Percentiles rank a stretch among this genome's conserved stretches.
Evolutionary conservation across 441 rosid species (phyloP).

Genomic region (Jatropha multifida): DNA sequence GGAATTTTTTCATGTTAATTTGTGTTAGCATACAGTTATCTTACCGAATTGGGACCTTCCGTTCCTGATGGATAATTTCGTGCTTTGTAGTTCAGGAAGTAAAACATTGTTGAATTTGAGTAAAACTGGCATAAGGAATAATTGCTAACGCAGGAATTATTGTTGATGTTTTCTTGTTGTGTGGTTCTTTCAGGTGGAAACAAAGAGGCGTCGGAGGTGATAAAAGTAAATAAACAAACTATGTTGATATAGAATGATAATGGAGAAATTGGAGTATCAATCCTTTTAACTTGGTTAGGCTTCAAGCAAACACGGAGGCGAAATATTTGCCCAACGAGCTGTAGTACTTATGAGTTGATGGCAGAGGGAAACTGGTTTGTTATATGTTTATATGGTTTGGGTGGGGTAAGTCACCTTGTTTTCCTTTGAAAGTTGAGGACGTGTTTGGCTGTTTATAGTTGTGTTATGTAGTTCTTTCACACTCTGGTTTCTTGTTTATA

Average conservation of each 20-base stretch:
- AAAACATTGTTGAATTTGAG: neutral
- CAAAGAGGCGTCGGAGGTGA: slow-evolving; percentile 69
- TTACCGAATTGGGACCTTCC: neutral
- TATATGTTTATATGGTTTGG: neutral
- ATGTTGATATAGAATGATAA: slow-evolving; percentile 22
- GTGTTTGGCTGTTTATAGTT: slow-evolving; percentile 33
- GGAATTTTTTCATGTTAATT: neutral
- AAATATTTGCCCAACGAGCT: slow-evolving; percentile 22
- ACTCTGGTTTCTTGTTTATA: slow-evolving; percentile 23
- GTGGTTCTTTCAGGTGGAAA: slow-evolving; percentile 55
- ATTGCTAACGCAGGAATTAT: neutral
- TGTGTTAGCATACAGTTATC: neutral
- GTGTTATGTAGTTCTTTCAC: slow-evolving; percentile 23
- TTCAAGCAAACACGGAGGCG: slow-evolving; percentile 29
- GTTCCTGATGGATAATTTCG: neutral
- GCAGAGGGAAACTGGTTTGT: slow-evolving; percentile 11
- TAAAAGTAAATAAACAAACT: slow-evolving; percentile 16
- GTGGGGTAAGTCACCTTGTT: neutral
- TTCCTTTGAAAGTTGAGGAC: slow-evolving; percentile 18
- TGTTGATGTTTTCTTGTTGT: neutral
- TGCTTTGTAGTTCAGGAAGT: neutral
- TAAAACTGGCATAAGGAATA: neutral
- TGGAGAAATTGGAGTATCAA: slow-evolving; percentile 12
- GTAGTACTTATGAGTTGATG: neutral
- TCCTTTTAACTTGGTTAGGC: slow-evolving; percentile 28